phyloP scores from a whole-genome alignment of 805 yeast genomes.

The Candida ovalis region DNA sequence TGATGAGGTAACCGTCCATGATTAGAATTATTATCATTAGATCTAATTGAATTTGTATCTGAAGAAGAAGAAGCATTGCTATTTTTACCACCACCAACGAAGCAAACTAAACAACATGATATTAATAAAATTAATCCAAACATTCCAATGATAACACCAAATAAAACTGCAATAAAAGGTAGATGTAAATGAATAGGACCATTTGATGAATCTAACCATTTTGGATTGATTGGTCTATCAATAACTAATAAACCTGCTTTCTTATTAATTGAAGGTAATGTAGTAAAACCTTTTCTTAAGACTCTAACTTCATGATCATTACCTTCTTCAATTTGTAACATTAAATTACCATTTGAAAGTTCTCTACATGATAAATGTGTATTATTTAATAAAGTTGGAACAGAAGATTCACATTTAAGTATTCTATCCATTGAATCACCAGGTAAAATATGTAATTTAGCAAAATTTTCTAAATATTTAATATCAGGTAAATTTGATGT shows the following conservation, averaged over 20 bases:
- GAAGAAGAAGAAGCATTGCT: no score
- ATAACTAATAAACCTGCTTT: conserved; percentile 55
- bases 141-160: conserved; percentile 65
- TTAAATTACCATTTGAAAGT: conserved; percentile 33
- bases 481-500: conserved; percentile 36
- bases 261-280: conserved; percentile 18
- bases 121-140: conserved; percentile 33
- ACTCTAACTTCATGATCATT: conserved; percentile 55
- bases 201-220: conserved; percentile 48
- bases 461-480: conserved; percentile 43
- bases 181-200: conserved; percentile 53
- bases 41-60: background rate
- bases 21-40: background rate
- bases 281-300: conserved; percentile 58
- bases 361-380: conserved; percentile 44
- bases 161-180: conserved; percentile 63
- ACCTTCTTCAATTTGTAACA: conserved; percentile 44
- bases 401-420: conserved; percentile 43
- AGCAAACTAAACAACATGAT: conserved; percentile 34
- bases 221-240: conserved; percentile 63
- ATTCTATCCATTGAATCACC: conserved; percentile 45
- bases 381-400: conserved; percentile 41
- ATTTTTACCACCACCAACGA: conserved; percentile 25
- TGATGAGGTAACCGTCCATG: no score
- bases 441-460: conserved; percentile 68